Percentiles rank a stretch among this genome's conserved stretches.
phyloP scores from a whole-genome alignment of 2,329 filamentous ascomycete genomes.

The Scytalidium sp. region DNA sequence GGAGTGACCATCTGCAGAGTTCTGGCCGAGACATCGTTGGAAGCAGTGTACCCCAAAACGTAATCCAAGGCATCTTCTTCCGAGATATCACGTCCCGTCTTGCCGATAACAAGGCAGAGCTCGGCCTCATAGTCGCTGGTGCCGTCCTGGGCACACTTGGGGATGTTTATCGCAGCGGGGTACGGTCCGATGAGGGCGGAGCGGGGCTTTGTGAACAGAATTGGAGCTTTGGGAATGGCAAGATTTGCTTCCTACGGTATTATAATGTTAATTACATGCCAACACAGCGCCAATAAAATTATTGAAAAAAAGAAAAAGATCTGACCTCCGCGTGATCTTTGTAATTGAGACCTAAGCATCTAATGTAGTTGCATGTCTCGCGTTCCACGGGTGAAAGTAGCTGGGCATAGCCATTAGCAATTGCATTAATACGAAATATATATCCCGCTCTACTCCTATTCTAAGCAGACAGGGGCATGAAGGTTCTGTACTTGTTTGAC shows the following conservation, averaged over 20 bases:
- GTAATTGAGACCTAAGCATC: constrained; percentile 30
- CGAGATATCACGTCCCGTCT: constrained; percentile 35
- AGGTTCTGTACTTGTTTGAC: constrained; percentile 14
- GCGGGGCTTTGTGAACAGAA: constrained; percentile 29
- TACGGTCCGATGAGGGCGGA: constrained; percentile 24
- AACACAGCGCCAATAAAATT: background rate
- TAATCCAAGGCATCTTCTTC: constrained; percentile 35
- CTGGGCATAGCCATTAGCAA: constrained; percentile 10
- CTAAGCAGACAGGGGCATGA: too few relatives aligned
- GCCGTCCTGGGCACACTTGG: constrained; percentile 28
- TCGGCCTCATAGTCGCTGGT: constrained; percentile 29
- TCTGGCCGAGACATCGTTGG: constrained; percentile 40
- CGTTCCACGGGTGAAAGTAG: constrained; percentile 25
- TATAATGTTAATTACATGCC: too few relatives aligned
- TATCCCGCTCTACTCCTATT: too few relatives aligned
- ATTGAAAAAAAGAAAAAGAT: background rate
- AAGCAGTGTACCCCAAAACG: constrained; percentile 38
- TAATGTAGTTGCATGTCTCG: constrained; percentile 26
- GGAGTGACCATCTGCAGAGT: constrained; percentile 38
- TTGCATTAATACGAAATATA: background rate
- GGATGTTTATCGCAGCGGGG: constrained; percentile 25
- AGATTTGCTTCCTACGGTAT: constrained; percentile 21
- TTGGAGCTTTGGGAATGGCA: constrained; percentile 23
- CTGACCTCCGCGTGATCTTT: constrained; percentile 25
- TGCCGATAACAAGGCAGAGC: constrained; percentile 44